A percentile compares a stretch with the other conserved stretches of the same genome.
These are phyloP conservation scores for Adansonia madagascariensis DNA, from an alignment of 441 rosid species.

Conservation along the genomic window DNA sequence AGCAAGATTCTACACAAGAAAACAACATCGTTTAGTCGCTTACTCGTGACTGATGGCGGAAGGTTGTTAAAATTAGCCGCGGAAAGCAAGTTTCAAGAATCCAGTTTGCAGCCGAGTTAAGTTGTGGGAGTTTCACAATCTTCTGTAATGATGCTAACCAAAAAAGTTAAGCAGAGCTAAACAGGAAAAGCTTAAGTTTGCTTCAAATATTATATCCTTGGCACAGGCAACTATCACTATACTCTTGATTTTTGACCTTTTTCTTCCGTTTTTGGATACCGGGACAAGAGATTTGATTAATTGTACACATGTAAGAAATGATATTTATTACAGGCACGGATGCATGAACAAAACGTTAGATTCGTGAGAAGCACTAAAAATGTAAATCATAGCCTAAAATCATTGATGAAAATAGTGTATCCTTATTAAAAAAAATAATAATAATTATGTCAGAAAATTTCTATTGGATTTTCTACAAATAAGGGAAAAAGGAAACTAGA, in stretches of 20 bases:
- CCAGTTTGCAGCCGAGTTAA: neutral
- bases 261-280: neutral
- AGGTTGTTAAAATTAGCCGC: neutral
- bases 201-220: neutral
- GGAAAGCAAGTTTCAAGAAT: neutral
- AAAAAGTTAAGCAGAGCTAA: neutral
- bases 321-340: neutral
- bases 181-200: neutral
- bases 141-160: neutral
- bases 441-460: neutral
- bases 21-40: slow-evolving; percentile 8
- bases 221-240: neutral
- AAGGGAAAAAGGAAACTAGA: neutral
- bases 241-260: neutral
- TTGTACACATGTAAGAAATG: neutral
- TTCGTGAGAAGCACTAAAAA: neutral
- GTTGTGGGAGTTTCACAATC: neutral
- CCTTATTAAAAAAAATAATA: neutral
- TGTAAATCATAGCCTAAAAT: neutral
- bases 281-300: neutral
- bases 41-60: neutral
- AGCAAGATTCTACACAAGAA: slow-evolving; percentile 70
- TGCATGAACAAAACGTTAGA: neutral
- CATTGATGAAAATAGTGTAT: neutral
- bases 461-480: neutral